Base-by-base conservation (phyloP, 768 basidiomycete species). In the Rubroboletus satanas region DNA sequence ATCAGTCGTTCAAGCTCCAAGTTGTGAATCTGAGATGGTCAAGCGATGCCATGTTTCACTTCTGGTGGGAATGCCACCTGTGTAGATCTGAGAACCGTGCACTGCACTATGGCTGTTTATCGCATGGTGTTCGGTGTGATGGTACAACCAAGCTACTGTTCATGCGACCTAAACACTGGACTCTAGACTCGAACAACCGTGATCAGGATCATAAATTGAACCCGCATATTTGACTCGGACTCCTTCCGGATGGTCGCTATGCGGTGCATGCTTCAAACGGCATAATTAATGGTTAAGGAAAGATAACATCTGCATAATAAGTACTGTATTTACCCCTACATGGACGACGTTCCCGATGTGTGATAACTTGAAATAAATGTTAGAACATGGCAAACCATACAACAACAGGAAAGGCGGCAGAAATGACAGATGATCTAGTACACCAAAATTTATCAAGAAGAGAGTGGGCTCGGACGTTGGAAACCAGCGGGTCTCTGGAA, bases 401-500 rank as follows among this genome's bases (percentile, higher is more conserved):
- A 55, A 46, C 44, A 33, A 33, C 17, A 46, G 41, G 9, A 36
- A 33, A 33, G 18, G 29, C 11, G 12, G 54, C 10, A 15, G 35
- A 14, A 3, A 33, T 15, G 29, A 47, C 11, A 42, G 3, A 53
- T 32, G 33, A 6, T 35, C 3, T 1, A 42, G 3, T 12, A 26
- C n/a, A 43, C 15, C 17, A 14, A 26, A 15, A 3, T 38, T 2
- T 1, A 36, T 68, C 51, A 64, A 0, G 61, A 59, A 14, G 57
- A 60, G 0, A 58, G 50, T 7, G 62, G 55, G 8, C 10, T 11
- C 14, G 36, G 11, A 29, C 65, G 71, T 52, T 60, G 57, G 61
- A 69, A 71, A 31, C 61, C 67, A 26, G 69, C 69, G 14, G 63
- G 71, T 47, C 44, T 58, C 29, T 61, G 59, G 8, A 71, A 46